Evolutionary conservation across 2,329 filamentous ascomycete species (phyloP).

Genomic region (Dactylellina parvicollis): DNA sequence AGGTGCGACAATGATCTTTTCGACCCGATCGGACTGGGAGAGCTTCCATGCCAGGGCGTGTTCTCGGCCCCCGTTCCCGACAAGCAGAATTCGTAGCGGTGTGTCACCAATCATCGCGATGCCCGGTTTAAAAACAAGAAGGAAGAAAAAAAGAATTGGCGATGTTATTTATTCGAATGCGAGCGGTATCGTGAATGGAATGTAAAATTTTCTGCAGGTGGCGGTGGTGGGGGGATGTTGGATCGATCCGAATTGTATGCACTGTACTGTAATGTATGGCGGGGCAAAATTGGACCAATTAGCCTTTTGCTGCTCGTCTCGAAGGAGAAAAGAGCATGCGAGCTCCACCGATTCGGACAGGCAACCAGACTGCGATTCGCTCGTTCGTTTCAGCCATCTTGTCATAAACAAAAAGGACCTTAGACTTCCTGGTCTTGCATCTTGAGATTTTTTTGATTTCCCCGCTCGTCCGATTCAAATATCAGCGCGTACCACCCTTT

Average conservation of each 20-base stretch:
- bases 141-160: background rate
- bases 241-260: background rate
- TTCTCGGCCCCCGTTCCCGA: conserved; percentile 94
- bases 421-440: background rate
- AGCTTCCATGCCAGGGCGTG: conserved; percentile 96
- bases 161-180: background rate
- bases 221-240: background rate
- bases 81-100: conserved; percentile 77
- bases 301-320: conserved; percentile 4
- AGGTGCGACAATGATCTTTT: conserved; percentile 75
- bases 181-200: background rate
- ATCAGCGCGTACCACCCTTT: no score
- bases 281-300: conserved; percentile 21
- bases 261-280: conserved; percentile 27
- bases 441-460: no score
- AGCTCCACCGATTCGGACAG: conserved; percentile 53
- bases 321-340: conserved; percentile 30
- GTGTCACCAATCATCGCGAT: conserved; percentile 54
- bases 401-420: background rate
- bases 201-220: background rate
- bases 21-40: conserved; percentile 79
- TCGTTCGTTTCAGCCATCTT: conserved; percentile 10
- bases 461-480: no score
- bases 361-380: conserved; percentile 15
- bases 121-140: no score